Percentiles rank a stretch among this genome's conserved stretches.
These are phyloP conservation scores for Saccharum officinarum DNA, from an alignment of 176 grass and related monocot species.

Conservation along the genomic window DNA sequence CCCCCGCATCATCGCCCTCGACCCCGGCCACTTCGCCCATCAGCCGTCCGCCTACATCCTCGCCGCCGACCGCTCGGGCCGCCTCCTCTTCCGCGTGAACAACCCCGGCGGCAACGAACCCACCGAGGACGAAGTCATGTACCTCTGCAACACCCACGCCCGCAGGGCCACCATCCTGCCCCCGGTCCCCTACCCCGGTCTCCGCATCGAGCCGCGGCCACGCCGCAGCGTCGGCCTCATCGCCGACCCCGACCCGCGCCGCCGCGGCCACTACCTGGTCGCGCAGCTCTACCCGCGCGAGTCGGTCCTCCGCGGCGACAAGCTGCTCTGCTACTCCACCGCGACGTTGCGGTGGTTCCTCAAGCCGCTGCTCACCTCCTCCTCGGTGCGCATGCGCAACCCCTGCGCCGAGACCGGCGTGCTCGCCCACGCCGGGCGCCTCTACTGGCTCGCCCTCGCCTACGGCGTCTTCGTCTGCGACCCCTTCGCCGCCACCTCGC, in stretches of 20 bases:
- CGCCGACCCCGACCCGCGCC: background rate
- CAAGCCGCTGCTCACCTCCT: background rate
- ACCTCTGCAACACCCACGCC: conserved; percentile 3
- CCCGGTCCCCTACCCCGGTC: background rate
- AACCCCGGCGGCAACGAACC: background rate
- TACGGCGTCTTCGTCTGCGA: conserved; percentile 12
- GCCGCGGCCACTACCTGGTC: background rate
- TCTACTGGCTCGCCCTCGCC: conserved; percentile 23
- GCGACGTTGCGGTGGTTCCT: background rate
- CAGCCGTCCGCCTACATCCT: background rate
- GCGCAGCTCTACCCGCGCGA: background rate
- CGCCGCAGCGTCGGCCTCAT: too few species aligned
- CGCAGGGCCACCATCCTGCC: background rate
- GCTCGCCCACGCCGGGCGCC: background rate
- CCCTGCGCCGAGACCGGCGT: background rate
- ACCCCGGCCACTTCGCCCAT: background rate
- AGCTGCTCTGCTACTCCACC: conserved; percentile 3
- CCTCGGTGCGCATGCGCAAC: background rate
- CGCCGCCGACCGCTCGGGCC: background rate
- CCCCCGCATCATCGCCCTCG: background rate
- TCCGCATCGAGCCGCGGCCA: too few species aligned
- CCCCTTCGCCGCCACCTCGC: background rate
- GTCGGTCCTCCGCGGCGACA: background rate
- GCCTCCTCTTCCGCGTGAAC: background rate
- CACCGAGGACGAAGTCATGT: background rate